Evolutionary conservation across 2,329 filamentous ascomycete species (phyloP).

Genomic region (Aspergillus hortae): DNA sequence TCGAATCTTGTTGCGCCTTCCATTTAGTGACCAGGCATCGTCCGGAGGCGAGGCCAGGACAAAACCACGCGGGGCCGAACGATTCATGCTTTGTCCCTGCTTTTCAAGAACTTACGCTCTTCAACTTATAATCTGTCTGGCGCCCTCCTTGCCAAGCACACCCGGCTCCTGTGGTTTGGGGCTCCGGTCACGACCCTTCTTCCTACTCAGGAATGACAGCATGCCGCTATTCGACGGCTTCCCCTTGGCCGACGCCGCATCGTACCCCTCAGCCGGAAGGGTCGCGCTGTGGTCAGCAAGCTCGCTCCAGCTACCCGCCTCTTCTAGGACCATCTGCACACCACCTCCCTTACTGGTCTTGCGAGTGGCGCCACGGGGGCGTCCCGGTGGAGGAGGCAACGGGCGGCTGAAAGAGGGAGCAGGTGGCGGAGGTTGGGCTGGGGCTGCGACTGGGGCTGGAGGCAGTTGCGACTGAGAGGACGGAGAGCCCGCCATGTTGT

Average conservation of each 20-base stretch:
- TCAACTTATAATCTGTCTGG: slow-evolving; percentile 72
- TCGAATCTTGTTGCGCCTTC: background rate
- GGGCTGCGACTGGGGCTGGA: slow-evolving; percentile 16
- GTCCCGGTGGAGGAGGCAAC: slow-evolving; percentile 37
- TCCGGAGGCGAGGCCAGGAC: background rate
- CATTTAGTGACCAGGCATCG: too few relatives aligned
- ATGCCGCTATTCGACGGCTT: slow-evolving; percentile 65
- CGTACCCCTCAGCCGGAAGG: slow-evolving; percentile 62
- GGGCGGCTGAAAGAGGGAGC: slow-evolving; percentile 37
- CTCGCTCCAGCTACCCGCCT: slow-evolving; percentile 85
- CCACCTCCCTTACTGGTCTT: slow-evolving; percentile 77
- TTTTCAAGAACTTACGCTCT: background rate
- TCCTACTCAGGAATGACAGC: slow-evolving; percentile 83
- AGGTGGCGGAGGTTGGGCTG: slow-evolving; percentile 18
- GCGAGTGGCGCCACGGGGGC: slow-evolving; percentile 60
- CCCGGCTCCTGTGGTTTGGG: slow-evolving; percentile 93
- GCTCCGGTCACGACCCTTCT: slow-evolving; percentile 85
- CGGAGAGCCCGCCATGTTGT: slow-evolving; percentile 8
- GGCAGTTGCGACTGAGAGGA: slow-evolving; percentile 19
- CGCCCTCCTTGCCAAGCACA: slow-evolving; percentile 91
- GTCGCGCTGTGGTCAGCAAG: slow-evolving; percentile 80
- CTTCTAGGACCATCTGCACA: slow-evolving; percentile 86
- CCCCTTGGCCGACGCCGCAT: slow-evolving; percentile 34
- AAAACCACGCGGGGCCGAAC: background rate
- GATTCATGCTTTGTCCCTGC: background rate